Evolutionary conservation across 2,329 filamentous ascomycete species (phyloP), one percentile per base, ranked within the genome.

Genomic region (Fusarium pininemorale): DNA sequence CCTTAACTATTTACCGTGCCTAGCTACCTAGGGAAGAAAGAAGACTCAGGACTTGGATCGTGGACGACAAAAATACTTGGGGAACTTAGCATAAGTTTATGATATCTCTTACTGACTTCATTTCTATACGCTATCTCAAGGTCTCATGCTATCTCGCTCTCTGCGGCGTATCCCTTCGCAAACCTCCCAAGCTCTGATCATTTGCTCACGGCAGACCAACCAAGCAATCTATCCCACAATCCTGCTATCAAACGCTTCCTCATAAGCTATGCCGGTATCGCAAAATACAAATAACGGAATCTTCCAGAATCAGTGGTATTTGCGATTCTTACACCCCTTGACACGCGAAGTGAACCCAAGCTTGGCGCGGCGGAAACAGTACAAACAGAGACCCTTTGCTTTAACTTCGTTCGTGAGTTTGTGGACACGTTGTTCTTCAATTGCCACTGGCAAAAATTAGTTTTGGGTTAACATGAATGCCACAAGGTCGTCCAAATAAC

Each of bases 381-480:
- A 59, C 15, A 71, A 44, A n/a, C 69, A 71, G 18, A 71, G 63
- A 20, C 69, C 69, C 24, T 35, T 61, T 15, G 30, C 55, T 42
- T 66, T 71, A 6, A 42, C 18, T 20, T 30, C 10, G 15, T 61
- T 22, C 22, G 28, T 18, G 14, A 70, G 55, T n/a, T 26, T 66
- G 16, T 61, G 55, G 7, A 66, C 61, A 24, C 69, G 69, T 16
- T 59, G 62, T 42, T 71, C 66, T 16, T 70, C 69, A 11, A 71
- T 62, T 26, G 69, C 69, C 61, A 71, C 69, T 71, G 32, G 7
- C 13, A 14, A 26, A 18, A n/a, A 7, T 66, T 37, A 62, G 50
- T 22, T n/a, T 37, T 30, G 2, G 51, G 4, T 13, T 10, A 6
- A 26, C 5, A 5, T 1, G 5, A 47, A 41, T n/a, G 5, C 1